Conservation (phyloP, 805 yeast species). For the Ogataea saltuana region DNA sequence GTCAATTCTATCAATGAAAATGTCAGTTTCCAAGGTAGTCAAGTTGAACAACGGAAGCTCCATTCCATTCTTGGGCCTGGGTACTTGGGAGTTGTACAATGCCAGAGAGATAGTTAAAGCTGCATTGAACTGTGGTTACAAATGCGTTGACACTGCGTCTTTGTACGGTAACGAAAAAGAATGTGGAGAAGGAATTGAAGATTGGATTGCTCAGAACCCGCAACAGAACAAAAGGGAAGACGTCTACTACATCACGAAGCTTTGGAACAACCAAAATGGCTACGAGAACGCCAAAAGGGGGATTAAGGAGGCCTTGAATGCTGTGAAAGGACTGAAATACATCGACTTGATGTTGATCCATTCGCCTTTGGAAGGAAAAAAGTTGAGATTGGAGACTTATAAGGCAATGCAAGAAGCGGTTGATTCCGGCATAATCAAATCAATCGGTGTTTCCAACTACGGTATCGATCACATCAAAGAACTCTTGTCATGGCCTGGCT, state of each 20-base stretch:
- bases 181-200: constrained; percentile 48
- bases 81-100: constrained; percentile 45
- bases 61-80: constrained; percentile 53
- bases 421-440: constrained; percentile 54
- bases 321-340: constrained; percentile 57
- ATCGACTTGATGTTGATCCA: constrained; percentile 73
- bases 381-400: constrained; percentile 60
- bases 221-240: constrained; percentile 45
- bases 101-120: constrained; percentile 44
- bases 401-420: constrained; percentile 74
- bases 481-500: constrained; percentile 55
- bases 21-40: constrained; percentile 26
- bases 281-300: constrained; percentile 58
- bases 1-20: neutral
- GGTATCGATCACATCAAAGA: constrained; percentile 62
- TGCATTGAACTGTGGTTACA: constrained; percentile 46
- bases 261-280: constrained; percentile 70
- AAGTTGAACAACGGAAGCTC: constrained; percentile 54
- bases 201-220: constrained; percentile 42
- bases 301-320: constrained; percentile 52
- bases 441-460: constrained; percentile 80
- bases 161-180: constrained; percentile 49
- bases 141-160: constrained; percentile 50
- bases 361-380: constrained; percentile 54
- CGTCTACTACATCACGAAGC: constrained; percentile 66